Evolutionary conservation across 208 protist species (phyloP), one percentile per base, ranked within the genome.

Genomic region (Porcisia hertigi): DNA sequence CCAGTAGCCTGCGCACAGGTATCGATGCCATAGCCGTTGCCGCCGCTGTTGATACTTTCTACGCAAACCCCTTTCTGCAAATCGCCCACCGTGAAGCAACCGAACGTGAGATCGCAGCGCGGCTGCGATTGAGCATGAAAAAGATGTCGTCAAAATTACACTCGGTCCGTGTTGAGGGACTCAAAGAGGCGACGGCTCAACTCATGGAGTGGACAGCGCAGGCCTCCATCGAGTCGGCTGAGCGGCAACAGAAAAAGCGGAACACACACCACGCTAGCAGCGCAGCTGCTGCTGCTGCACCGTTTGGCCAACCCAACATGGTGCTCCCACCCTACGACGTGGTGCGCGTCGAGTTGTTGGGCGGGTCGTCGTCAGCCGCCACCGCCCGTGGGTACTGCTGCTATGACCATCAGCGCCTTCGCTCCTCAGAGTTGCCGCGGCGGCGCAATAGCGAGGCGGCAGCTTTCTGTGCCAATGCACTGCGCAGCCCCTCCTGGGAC

Each of bases 71-170:
- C 36, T 96, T 94, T 73, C 72, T 91, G 63, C 77, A 82, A 52
- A 86, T 86, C 14, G 70, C 92, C 25, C 75, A 73, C 60, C 85
- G 88, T 25, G 89, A 92, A 39, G 71, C 84, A 11, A 71, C 73
- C 18, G 88, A 92, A 69, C 84, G 84, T n/a, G 82, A 84, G 45
- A 76, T 96, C 14, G 83, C 87, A 20, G 82, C 83, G 36, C 77
- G 77, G 70, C 76, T 96, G 49, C 86, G 86, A 1, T 63, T n/a
- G 49, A 87, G 77, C 60, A 81, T 88, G 72, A 78, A 86, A 41
- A 91, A 91, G 76, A 86, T 94, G 52, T 80, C 82, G 36, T 94
- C 89, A 11, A 86, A 83, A 11, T 90, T 93, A 62, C 76, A 81
- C 67, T 62, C 80, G 30, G 79, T 89, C 12, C 89, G 92, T 1